Conservation (phyloP, 2,329 filamentous ascomycete genomes). For the Xylariaceae sp. region DNA sequence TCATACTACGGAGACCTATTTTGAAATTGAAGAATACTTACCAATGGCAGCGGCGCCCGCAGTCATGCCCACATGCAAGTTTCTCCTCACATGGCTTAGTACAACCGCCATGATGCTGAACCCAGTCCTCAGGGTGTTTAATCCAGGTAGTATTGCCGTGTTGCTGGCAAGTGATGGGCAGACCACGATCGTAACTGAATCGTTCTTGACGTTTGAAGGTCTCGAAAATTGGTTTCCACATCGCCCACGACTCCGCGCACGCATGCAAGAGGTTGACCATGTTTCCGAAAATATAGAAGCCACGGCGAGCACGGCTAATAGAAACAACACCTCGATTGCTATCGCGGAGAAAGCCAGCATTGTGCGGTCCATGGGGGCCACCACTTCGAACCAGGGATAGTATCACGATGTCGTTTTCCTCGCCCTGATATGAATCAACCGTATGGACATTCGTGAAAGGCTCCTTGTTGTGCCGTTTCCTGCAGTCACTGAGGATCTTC, state of each 20-base stretch:
- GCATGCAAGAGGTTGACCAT: constrained; percentile 47
- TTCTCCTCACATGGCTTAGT: constrained; percentile 20
- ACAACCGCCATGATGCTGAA: constrained; percentile 29
- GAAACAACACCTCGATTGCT: constrained; percentile 54
- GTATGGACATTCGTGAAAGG: constrained; percentile 61
- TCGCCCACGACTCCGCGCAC: constrained; percentile 35
- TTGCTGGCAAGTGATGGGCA: constrained; percentile 60
- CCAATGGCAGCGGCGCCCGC: constrained; percentile 31
- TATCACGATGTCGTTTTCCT: constrained; percentile 80
- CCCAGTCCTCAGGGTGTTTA: constrained; percentile 49
- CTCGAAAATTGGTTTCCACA: constrained; percentile 38
- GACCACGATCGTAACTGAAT: constrained; percentile 30
- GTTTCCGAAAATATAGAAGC: constrained; percentile 84
- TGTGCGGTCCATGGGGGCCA: constrained; percentile 32
- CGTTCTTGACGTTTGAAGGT: constrained; percentile 38
- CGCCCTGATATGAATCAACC: constrained; percentile 85
- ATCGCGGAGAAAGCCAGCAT: constrained; percentile 69
- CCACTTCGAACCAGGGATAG: constrained; percentile 76
- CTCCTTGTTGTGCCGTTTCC: constrained; percentile 28
- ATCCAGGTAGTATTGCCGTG: constrained; percentile 52
- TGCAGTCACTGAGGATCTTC: constrained; percentile 49
- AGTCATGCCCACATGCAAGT: constrained; percentile 30
- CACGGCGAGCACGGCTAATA: constrained; percentile 64
- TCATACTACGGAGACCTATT: not conserved
- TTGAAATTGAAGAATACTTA: constrained; percentile 18